These are phyloP conservation scores for Teunomyces funiuensis DNA, from an alignment of 805 yeast species.

Conservation along the genomic window DNA sequence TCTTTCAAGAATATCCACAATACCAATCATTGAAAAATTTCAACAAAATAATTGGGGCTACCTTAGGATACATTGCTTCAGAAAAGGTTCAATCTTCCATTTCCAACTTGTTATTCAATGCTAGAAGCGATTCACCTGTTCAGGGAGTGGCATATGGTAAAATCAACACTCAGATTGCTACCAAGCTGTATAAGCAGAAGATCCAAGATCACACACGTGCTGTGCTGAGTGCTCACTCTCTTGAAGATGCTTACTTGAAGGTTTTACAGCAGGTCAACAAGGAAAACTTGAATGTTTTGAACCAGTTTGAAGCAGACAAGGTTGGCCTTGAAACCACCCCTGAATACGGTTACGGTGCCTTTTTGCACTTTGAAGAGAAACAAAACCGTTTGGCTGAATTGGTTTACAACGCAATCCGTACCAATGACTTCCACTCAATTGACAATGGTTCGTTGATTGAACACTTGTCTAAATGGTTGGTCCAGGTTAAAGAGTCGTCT, in stretches of 20 bases:
- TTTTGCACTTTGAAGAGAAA: slow-evolving; percentile 55
- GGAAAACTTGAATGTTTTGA: slow-evolving; percentile 56
- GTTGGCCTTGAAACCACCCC: slow-evolving; percentile 57
- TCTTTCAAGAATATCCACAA: slow-evolving; percentile 57
- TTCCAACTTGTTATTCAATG: slow-evolving; percentile 50
- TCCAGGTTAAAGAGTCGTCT: slow-evolving; percentile 43
- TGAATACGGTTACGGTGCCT: slow-evolving; percentile 85
- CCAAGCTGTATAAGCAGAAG: slow-evolving; percentile 26
- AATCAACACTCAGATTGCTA: slow-evolving; percentile 26
- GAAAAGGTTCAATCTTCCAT: slow-evolving; percentile 44
- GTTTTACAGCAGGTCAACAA: slow-evolving; percentile 69
- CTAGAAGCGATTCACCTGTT: slow-evolving; percentile 52
- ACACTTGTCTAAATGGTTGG: slow-evolving; percentile 68
- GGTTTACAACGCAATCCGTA: slow-evolving; percentile 48
- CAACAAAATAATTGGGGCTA: slow-evolving; percentile 51
- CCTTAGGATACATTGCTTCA: slow-evolving; percentile 49
- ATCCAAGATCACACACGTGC: slow-evolving; percentile 31
- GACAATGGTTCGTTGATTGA: slow-evolving; percentile 52
- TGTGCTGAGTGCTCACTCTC: slow-evolving; percentile 46
- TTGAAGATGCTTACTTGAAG: slow-evolving; percentile 77
- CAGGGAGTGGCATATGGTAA: slow-evolving; percentile 65
- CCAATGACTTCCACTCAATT: slow-evolving; percentile 42
- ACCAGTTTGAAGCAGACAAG: slow-evolving; percentile 51
- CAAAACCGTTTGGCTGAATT: slow-evolving; percentile 44
- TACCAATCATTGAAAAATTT: slow-evolving; percentile 48